A percentile compares a stretch with the other conserved stretches of the same genome.
These are phyloP conservation scores for Fusarium sp. DNA, from an alignment of 2,329 filamentous ascomycete species.

Conservation along the genomic window DNA sequence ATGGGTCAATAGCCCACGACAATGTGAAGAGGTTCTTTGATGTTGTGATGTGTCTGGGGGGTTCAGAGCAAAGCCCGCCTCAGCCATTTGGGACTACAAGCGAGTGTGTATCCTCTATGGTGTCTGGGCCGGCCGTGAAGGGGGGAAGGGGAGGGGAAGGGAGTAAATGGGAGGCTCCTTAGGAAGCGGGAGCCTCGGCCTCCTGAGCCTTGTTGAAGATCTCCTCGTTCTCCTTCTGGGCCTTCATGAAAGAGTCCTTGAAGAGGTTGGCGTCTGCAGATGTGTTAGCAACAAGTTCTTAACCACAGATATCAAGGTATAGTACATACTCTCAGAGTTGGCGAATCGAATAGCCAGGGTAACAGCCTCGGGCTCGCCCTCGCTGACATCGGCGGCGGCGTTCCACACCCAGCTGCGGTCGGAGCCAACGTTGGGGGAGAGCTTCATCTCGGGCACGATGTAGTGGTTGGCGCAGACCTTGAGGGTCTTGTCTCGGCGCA, in stretches of 20 bases:
- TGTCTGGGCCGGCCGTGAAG: slow-evolving; percentile 22
- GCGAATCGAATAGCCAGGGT: slow-evolving; percentile 97
- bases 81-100: slow-evolving; percentile 20
- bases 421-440: slow-evolving; percentile 95
- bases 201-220: slow-evolving; percentile 68
- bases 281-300: slow-evolving; percentile 32
- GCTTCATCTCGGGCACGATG: slow-evolving; percentile 98
- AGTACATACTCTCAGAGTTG: slow-evolving; percentile 90
- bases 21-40: slow-evolving; percentile 30
- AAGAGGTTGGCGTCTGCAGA: slow-evolving; percentile 88
- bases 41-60: slow-evolving; percentile 38
- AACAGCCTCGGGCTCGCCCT: slow-evolving; percentile 95
- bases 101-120: slow-evolving; percentile 20
- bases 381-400: slow-evolving; percentile 94
- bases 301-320: neutral
- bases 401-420: slow-evolving; percentile 99
- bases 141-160: slow-evolving; percentile 15
- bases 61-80: slow-evolving; percentile 19
- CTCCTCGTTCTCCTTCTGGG: slow-evolving; percentile 93
- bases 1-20: slow-evolving; percentile 19
- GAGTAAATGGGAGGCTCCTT: slow-evolving; percentile 23
- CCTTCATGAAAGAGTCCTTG: slow-evolving; percentile 97
- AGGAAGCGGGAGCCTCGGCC: slow-evolving; percentile 41
- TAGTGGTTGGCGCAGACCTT: slow-evolving; percentile 99
- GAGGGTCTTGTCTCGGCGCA: slow-evolving; percentile 99